These are phyloP conservation scores for Bonia amplexicaulis DNA, from an alignment of 176 grass and related monocot genomes.

Conservation along the genomic window DNA sequence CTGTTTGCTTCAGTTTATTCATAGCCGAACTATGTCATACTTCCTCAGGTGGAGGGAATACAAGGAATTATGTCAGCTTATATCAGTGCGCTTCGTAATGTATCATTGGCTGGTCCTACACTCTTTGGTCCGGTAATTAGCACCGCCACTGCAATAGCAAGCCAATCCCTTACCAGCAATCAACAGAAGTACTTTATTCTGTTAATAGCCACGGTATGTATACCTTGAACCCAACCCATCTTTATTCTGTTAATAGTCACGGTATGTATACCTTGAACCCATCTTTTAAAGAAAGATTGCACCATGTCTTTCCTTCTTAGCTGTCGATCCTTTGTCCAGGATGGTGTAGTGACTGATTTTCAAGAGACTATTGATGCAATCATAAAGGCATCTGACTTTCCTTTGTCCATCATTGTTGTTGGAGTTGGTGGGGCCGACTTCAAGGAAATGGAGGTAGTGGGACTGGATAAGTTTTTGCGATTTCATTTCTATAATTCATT, in stretches of 20 bases:
- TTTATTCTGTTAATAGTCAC: conserved; percentile 87
- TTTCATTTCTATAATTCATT: conserved; percentile 2
- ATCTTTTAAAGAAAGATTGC: conserved; percentile 1
- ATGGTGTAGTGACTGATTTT: conserved; percentile 97
- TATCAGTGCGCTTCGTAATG: conserved; percentile 88
- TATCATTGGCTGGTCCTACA: conserved; percentile 92
- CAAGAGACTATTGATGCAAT: conserved; percentile 93
- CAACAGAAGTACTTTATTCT: conserved; percentile 84
- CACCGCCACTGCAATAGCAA: conserved; percentile 74
- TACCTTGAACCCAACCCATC: no score
- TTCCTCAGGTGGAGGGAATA: conserved; percentile 88
- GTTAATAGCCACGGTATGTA: conserved; percentile 75
- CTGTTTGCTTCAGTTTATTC: conserved; percentile 7
- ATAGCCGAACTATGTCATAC: conserved; percentile 21
- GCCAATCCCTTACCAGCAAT: conserved; percentile 65
- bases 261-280: conserved; percentile 36
- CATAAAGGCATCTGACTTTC: conserved; percentile 94
- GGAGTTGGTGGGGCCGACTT: conserved; percentile 96
- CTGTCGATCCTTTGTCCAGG: conserved; percentile 53
- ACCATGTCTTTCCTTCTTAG: conserved; percentile 19
- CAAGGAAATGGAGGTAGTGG: conserved; percentile 96
- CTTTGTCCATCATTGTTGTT: conserved; percentile 82
- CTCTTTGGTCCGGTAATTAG: conserved; percentile 87
- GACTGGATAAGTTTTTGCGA: background rate
- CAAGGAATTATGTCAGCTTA: conserved; percentile 99